Conservation (phyloP, 164 flowering plant species). For the Annona squamosa region DNA sequence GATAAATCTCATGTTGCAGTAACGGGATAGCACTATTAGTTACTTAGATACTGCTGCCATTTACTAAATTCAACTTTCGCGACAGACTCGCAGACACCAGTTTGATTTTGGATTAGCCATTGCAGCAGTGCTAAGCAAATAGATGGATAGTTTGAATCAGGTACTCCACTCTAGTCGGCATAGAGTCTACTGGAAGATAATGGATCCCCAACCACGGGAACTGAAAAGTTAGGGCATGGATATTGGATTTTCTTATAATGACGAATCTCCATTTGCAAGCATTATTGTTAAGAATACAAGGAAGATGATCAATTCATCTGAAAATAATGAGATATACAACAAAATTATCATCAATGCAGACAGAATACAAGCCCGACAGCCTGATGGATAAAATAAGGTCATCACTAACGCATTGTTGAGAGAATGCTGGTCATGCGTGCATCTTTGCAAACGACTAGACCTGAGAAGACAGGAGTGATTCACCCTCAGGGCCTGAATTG, state of each 20-base stretch:
- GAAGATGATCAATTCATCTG: neutral
- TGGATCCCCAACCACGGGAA: neutral
- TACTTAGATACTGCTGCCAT: too few relatives aligned
- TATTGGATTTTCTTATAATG: too few relatives aligned
- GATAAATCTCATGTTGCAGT: too few relatives aligned
- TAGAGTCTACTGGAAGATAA: neutral
- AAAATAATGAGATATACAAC: too few relatives aligned
- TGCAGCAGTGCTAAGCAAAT: neutral
- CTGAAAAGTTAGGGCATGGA: neutral
- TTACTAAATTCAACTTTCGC: too few relatives aligned
- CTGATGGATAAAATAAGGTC: neutral
- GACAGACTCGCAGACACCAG: too few relatives aligned
- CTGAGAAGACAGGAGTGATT: constrained; percentile 5
- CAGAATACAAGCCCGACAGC: neutral
- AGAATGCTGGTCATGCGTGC: neutral
- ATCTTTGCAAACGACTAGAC: neutral
- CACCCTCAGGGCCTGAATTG: constrained; percentile 19
- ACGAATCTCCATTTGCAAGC: neutral
- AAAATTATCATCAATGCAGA: neutral
- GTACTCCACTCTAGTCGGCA: neutral
- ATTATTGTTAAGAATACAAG: neutral
- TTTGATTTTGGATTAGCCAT: neutral
- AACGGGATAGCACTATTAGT: too few relatives aligned
- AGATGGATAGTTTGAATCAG: neutral
- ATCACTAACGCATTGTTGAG: neutral